These are phyloP conservation scores for Suillus sp. DNA, from an alignment of 768 basidiomycete species.

Conservation along the genomic window DNA sequence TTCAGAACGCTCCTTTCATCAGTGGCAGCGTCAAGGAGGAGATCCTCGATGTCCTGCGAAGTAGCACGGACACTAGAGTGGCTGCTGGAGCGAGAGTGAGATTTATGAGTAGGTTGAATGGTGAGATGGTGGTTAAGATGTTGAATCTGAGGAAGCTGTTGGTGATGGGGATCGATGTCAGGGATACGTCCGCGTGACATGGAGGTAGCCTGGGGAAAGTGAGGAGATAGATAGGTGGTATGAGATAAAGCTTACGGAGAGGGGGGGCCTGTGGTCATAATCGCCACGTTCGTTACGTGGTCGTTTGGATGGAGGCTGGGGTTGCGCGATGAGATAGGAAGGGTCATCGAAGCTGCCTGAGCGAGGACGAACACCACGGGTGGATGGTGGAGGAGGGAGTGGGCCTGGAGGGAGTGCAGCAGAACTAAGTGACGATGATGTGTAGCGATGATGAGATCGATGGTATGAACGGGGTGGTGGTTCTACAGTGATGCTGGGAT, in stretches of 20 bases:
- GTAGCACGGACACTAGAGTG: constrained; percentile 39
- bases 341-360: constrained; percentile 45
- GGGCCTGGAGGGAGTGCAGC: constrained; percentile 39
- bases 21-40: constrained; percentile 48
- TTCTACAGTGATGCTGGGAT: constrained; percentile 32
- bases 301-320: constrained; percentile 54
- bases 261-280: constrained; percentile 25
- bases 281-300: constrained; percentile 41
- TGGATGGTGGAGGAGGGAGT: constrained; percentile 39
- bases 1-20: constrained; percentile 33
- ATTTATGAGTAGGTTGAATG: constrained; percentile 16
- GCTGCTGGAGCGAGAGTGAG: constrained; percentile 34
- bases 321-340: constrained; percentile 30
- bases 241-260: constrained; percentile 5
- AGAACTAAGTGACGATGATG: constrained; percentile 27
- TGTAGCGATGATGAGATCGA: constrained; percentile 26
- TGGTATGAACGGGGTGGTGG: constrained; percentile 23
- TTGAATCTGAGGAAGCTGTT: constrained; percentile 28
- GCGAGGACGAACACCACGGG: constrained; percentile 43
- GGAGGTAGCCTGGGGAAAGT: constrained; percentile 15
- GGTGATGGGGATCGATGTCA: constrained; percentile 28
- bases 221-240: constrained; percentile 1
- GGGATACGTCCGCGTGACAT: constrained; percentile 19
- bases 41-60: constrained; percentile 45
- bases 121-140: constrained; percentile 4